phyloP scores from a whole-genome alignment of 805 yeast species.

The Blastobotrys muscicola region DNA sequence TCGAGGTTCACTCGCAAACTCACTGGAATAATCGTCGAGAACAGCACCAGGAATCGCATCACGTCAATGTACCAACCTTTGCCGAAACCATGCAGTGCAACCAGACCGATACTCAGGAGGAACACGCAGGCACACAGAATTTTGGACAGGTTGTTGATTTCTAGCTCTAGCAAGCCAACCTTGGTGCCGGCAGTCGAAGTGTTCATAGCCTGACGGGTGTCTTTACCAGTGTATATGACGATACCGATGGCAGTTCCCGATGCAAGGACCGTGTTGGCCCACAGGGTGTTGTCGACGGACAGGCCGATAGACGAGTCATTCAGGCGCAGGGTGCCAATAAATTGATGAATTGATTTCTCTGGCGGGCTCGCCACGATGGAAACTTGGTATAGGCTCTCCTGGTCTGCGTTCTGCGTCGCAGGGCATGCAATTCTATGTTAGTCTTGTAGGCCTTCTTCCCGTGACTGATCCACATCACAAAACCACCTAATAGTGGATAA shows the following conservation, averaged over 20 bases:
- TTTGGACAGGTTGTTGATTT: conserved; percentile 81
- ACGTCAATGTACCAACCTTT: conserved; percentile 80
- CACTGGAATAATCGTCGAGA: conserved; percentile 94
- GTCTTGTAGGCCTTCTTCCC: too few relatives aligned
- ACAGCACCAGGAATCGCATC: conserved; percentile 81
- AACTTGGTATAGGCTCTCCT: conserved; percentile 33
- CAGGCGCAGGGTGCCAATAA: conserved; percentile 62
- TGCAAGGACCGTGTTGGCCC: conserved; percentile 98
- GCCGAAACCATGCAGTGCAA: conserved; percentile 65
- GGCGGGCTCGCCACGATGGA: conserved; percentile 72
- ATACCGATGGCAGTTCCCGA: conserved; percentile 88
- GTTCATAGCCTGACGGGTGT: conserved; percentile 92
- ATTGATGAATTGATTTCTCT: conserved; percentile 69
- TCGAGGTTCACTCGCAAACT: conserved; percentile 90
- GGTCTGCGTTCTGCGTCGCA: conserved; percentile 57
- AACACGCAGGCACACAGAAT: conserved; percentile 83
- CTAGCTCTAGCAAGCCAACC: conserved; percentile 81
- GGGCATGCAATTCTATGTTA: conserved; percentile 45
- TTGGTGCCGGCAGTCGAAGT: conserved; percentile 82
- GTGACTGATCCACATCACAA: too few relatives aligned
- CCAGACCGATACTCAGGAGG: conserved; percentile 63
- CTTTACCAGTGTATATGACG: conserved; percentile 81
- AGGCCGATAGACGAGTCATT: conserved; percentile 47
- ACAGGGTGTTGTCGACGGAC: conserved; percentile 81
- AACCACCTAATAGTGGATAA: too few relatives aligned